These are phyloP conservation scores for Fusarium sp. DNA, from an alignment of 2,329 filamentous ascomycete species.

Conservation along the genomic window DNA sequence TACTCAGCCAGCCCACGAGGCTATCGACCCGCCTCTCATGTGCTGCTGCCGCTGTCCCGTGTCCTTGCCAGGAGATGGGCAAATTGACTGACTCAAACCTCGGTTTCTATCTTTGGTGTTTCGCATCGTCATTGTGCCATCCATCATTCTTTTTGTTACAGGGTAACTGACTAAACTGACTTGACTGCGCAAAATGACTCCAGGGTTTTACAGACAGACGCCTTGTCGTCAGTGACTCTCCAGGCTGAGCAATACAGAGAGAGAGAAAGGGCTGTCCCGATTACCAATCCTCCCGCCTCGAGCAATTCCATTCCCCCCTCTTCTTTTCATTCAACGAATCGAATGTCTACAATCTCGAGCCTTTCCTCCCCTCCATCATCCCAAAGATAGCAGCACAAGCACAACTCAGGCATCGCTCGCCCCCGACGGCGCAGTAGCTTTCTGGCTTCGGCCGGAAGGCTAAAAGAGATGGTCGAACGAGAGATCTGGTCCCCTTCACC, in stretches of 20 bases:
- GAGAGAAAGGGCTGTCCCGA: background rate
- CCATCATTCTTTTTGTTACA: background rate
- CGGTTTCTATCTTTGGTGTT: conserved; percentile 25
- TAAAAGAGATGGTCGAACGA: background rate
- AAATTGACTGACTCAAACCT: background rate
- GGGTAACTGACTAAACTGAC: background rate
- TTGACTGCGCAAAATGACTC: background rate
- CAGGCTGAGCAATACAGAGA: background rate
- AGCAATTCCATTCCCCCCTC: conserved; percentile 3
- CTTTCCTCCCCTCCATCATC: background rate
- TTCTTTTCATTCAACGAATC: background rate
- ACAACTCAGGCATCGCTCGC: background rate
- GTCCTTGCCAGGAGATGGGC: background rate
- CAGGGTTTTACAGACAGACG: conserved; percentile 20
- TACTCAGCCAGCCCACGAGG: conserved; percentile 1
- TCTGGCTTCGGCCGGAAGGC: background rate
- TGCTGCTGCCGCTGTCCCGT: conserved; percentile 10
- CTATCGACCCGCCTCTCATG: conserved; percentile 17
- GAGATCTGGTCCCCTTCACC: background rate
- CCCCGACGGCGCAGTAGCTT: conserved; percentile 5
- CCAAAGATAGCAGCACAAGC: conserved; percentile 3
- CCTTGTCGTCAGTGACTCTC: conserved; percentile 13
- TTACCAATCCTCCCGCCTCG: background rate
- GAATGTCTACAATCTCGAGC: conserved; percentile 13
- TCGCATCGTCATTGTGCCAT: background rate